phyloP scores from a whole-genome alignment of 2,329 filamentous ascomycete species.

The Colletotrichum sansevieriae region DNA sequence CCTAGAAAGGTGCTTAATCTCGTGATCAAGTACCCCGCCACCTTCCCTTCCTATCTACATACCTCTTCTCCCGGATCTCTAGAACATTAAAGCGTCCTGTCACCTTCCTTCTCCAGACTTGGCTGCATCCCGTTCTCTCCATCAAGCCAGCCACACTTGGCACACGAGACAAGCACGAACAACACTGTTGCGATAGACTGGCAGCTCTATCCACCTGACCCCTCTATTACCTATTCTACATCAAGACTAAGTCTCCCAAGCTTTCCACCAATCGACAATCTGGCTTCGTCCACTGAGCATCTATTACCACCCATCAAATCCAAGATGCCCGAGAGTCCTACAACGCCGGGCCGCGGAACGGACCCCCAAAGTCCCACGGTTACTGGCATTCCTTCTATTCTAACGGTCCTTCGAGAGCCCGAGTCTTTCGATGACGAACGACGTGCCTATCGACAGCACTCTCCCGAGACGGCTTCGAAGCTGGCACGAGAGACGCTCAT shows the following conservation, averaged over 20 bases:
- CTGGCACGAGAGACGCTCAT: constrained; percentile 37
- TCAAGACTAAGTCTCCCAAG: not conserved
- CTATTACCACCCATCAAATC: not conserved
- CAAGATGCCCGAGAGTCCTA: constrained; percentile 36
- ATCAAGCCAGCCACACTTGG: not conserved
- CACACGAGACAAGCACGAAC: not conserved
- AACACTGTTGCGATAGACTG: no score
- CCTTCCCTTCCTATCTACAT: constrained; percentile 13
- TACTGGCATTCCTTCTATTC: constrained; percentile 36
- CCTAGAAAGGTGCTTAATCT: constrained; percentile 20
- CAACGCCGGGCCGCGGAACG: constrained; percentile 18
- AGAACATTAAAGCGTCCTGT: constrained; percentile 9
- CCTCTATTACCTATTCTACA: not conserved
- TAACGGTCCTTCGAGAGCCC: constrained; percentile 36
- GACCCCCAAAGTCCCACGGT: constrained; percentile 33
- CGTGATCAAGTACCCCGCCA: constrained; percentile 31
- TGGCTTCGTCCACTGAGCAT: not conserved
- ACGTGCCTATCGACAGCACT: constrained; percentile 30
- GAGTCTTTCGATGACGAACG: constrained; percentile 34
- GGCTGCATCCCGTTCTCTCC: not conserved
- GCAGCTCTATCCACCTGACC: not conserved
- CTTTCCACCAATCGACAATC: not conserved
- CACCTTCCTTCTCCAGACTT: not conserved
- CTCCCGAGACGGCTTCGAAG: constrained; percentile 35
- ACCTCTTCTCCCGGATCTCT: constrained; percentile 1